Base-by-base conservation (phyloP, 176 grass and related monocot genomes). In the Eleusine indica region DNA sequence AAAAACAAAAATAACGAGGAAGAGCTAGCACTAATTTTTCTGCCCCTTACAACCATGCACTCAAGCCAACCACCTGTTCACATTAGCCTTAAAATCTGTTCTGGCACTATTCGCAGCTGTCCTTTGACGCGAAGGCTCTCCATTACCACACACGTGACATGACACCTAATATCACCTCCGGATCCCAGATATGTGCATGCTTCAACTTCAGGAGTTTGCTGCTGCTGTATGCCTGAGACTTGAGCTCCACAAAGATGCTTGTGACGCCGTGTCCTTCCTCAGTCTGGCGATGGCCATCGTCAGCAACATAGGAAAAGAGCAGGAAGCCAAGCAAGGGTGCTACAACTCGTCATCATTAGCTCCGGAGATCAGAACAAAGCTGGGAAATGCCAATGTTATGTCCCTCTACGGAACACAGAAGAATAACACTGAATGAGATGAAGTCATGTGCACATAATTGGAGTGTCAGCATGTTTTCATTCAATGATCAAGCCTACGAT, bases 381-480 rank as follows among this genome's bases (percentile, higher is more conserved):
- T 92, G 2, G 91, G 91, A 80, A 97, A 97, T 18, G 68, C 72
- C 82, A 75, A 84, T 6, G 91, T 97, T 85, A 97, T 91, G 73
- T 94, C 89, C 79, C 94, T 97, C 71, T 38, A 60, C 8, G 47
- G 13, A 78, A 6, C 3, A 69, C 30, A 18, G 25, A 16, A 77
- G 22, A 60, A 5, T 51, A 19, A 0, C 28, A 51, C 30, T 70
- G 0, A 35, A 35, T 21, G 43, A 30, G 16, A 38, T 52, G 6
- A 80, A 43, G 51, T 74, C 25, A 12, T 71, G 14, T 25, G 14
- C 9, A 64, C 39, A 38, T 52, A 76, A 70, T 40, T 79, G 17
- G 15, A 80, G 11, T 77, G 9, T 58, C 22, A 49, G 3, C 7
- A 48, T 68, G 25, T 30, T 15, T 74, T 74, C 29, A 63, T 51